Percentiles rank a stretch among this genome's conserved stretches.
Evolutionary conservation across 2,329 filamentous ascomycete species (phyloP).

Genomic region (Ophiostoma triangulosporum): DNA sequence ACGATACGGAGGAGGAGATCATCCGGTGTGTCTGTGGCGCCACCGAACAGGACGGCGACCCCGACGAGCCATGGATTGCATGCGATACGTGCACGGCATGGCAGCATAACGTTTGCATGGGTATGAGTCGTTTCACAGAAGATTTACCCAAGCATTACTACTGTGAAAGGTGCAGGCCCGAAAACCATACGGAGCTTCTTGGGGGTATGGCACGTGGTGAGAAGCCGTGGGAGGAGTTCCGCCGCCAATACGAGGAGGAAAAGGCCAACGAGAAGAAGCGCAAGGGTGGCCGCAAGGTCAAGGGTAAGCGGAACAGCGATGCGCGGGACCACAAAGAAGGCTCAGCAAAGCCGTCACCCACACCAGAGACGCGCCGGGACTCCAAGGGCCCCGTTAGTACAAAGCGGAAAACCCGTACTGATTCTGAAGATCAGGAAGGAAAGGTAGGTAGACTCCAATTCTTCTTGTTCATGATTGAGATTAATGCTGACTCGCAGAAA

Average conservation of each 20-base stretch:
- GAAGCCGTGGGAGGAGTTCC: conserved; percentile 68
- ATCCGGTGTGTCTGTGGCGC: conserved; percentile 91
- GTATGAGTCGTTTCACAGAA: conserved; percentile 63
- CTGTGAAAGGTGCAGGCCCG: conserved; percentile 79
- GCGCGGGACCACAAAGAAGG: conserved; percentile 28
- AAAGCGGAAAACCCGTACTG: conserved; percentile 47
- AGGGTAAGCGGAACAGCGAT: conserved; percentile 54
- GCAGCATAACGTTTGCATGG: conserved; percentile 97
- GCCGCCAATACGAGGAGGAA: conserved; percentile 49
- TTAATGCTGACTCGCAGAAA: conserved; percentile 16
- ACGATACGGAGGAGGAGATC: conserved; percentile 50
- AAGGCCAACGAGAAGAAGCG: conserved; percentile 44
- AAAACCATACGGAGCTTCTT: conserved; percentile 69
- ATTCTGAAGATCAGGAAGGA: conserved; percentile 36
- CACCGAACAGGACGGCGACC: conserved; percentile 71
- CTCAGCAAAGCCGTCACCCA: conserved; percentile 23
- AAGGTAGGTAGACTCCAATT: conserved; percentile 31
- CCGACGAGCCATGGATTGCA: conserved; percentile 84
- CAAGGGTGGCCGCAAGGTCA: conserved; percentile 45
- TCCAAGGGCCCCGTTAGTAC: conserved; percentile 1
- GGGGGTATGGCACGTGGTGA: conserved; percentile 68
- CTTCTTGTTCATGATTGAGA: background rate
- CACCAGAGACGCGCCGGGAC: conserved; percentile 28
- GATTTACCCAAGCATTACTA: conserved; percentile 75
- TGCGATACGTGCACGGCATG: conserved; percentile 87